These are phyloP conservation scores for Endoconidiophora laricicola DNA, from an alignment of 2,329 filamentous ascomycete genomes.

Conservation along the genomic window DNA sequence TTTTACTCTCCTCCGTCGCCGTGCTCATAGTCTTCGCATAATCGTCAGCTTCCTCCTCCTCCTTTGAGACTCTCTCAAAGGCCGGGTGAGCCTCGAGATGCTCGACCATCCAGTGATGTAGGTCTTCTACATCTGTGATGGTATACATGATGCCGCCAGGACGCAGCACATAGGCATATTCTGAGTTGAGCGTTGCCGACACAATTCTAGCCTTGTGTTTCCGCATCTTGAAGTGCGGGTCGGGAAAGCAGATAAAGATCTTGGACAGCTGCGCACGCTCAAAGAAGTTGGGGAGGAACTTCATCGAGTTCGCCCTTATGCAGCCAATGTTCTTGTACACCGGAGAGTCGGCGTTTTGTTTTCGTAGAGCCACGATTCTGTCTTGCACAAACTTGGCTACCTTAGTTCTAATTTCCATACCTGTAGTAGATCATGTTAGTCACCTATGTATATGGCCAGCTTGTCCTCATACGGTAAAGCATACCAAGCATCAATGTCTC, in stretches of 20 bases:
- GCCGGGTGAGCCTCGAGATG: slow-evolving; percentile 65
- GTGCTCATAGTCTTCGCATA: slow-evolving; percentile 59
- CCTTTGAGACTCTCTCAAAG: slow-evolving; percentile 58
- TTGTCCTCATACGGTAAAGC: slow-evolving; percentile 14
- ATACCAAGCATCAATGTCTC: slow-evolving; percentile 67
- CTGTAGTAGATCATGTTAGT: slow-evolving; percentile 24
- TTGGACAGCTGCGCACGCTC: slow-evolving; percentile 61
- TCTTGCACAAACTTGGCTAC: slow-evolving; percentile 85
- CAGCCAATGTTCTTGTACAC: slow-evolving; percentile 77
- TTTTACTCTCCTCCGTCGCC: slow-evolving; percentile 95
- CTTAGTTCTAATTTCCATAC: slow-evolving; percentile 81
- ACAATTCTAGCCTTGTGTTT: slow-evolving; percentile 97
- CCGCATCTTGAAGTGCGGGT: slow-evolving; percentile 92
- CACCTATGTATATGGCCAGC: neutral
- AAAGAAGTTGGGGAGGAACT: slow-evolving; percentile 98
- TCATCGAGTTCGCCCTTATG: slow-evolving; percentile 91
- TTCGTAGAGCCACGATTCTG: slow-evolving; percentile 65
- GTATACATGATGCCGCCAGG: slow-evolving; percentile 85
- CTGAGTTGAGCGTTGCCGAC: slow-evolving; percentile 69
- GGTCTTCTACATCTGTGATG: slow-evolving; percentile 90
- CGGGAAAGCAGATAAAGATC: slow-evolving; percentile 95
- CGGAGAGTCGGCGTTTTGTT: slow-evolving; percentile 36
- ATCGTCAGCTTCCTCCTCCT: slow-evolving; percentile 50
- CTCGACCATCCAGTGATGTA: slow-evolving; percentile 84
- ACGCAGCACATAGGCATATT: slow-evolving; percentile 76